Conservation (phyloP, 805 yeast species). For the Ogataea glucozyma region DNA sequence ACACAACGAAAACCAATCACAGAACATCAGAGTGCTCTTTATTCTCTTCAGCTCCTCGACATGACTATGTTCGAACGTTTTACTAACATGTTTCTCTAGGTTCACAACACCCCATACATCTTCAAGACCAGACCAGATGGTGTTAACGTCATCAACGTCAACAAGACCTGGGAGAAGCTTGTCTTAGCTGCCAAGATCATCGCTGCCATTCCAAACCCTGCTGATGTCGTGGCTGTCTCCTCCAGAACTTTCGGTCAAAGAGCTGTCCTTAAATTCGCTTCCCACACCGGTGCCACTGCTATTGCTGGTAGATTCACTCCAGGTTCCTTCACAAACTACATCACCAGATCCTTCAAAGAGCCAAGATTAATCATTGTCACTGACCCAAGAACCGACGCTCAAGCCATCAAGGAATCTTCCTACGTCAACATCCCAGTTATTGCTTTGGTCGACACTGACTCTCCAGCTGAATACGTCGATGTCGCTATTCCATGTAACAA, state of each 20-base stretch:
- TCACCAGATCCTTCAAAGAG: constrained; percentile 99
- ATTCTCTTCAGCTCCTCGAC: no score
- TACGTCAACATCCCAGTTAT: constrained; percentile 99
- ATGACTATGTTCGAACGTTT: background rate
- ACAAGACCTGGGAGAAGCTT: constrained; percentile 99
- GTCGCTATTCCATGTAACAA: constrained; percentile 99
- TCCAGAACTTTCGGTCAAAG: constrained; percentile 99
- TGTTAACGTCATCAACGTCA: constrained; percentile 96
- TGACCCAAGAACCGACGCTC: constrained; percentile 99
- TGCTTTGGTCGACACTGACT: constrained; percentile 98
- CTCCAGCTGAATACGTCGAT: constrained; percentile 98
- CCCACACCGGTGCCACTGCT: constrained; percentile 99
- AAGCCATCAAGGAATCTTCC: constrained; percentile 99
- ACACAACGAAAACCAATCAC: no score
- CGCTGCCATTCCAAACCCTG: constrained; percentile 98
- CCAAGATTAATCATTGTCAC: constrained; percentile 99
- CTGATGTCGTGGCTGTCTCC: constrained; percentile 98
- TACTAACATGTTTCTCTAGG: constrained; percentile 44
- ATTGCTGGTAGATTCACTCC: constrained; percentile 99
- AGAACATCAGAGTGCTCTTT: no score
- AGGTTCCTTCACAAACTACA: constrained; percentile 99
- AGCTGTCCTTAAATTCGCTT: constrained; percentile 99
- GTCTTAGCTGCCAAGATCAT: constrained; percentile 99
- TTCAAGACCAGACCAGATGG: constrained; percentile 99
- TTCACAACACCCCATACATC: constrained; percentile 96